These are phyloP conservation scores for Hamiltosporidium tvaerminnensis DNA, from an alignment of 371 early-diverging fungal species.

Conservation along the genomic window DNA sequence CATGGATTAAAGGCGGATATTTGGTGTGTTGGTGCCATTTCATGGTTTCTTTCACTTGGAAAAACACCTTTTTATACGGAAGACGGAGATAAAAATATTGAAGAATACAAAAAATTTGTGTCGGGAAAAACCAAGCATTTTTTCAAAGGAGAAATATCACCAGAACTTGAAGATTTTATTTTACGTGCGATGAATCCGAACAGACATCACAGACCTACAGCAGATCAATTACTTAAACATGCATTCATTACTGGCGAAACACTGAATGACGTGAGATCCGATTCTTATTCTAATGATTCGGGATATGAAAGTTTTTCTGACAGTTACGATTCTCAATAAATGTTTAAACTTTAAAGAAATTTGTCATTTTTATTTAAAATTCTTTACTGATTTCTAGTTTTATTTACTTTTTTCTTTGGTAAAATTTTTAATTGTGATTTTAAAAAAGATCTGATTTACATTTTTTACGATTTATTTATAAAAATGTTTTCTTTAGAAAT, in stretches of 20 bases:
- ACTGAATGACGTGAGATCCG: background rate
- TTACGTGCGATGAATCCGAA: conserved; percentile 36
- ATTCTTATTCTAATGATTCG: background rate
- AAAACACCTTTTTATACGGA: conserved; percentile 39
- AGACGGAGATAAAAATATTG: conserved; percentile 27
- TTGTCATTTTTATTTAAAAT: too few species aligned
- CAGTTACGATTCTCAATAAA: too few species aligned
- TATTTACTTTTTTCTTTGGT: too few species aligned
- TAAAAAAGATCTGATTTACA: too few species aligned
- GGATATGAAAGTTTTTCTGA: background rate
- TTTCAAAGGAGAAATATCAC: conserved; percentile 29
- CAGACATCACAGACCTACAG: conserved; percentile 39
- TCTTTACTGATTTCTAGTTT: too few species aligned
- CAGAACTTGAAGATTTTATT: conserved; percentile 44
- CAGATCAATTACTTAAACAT: conserved; percentile 41
- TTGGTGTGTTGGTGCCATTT: conserved; percentile 50
- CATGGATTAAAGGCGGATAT: conserved; percentile 51
- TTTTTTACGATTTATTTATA: too few species aligned
- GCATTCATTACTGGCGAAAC: conserved; percentile 45
- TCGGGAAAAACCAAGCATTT: conserved; percentile 18
- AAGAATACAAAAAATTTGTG: conserved; percentile 37
- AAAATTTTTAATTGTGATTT: too few species aligned
- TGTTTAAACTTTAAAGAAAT: too few species aligned
- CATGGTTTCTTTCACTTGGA: conserved; percentile 34
- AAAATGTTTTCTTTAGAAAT: too few species aligned